Percentiles rank a stretch among this genome's conserved stretches.
phyloP scores from a whole-genome alignment of 108 stramenopile genomes.

The Nitzschia sp. region DNA sequence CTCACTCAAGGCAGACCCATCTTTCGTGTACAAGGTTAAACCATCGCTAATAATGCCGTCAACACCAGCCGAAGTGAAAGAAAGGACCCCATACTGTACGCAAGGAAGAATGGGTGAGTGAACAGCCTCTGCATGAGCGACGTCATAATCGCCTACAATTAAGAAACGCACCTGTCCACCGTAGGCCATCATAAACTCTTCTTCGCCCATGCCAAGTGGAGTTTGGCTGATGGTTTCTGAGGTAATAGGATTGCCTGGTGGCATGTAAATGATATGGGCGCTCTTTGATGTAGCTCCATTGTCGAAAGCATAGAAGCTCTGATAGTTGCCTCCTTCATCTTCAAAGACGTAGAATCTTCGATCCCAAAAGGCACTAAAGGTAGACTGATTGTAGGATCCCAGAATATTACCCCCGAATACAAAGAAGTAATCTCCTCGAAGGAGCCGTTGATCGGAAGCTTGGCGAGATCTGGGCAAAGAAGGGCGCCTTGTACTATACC shows the following conservation, averaged over 20 bases:
- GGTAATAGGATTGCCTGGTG: conserved; percentile 16
- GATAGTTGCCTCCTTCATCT: neutral
- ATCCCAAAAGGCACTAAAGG: conserved; percentile 27
- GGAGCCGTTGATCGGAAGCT: neutral
- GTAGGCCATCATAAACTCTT: conserved; percentile 1
- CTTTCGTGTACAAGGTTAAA: conserved; percentile 13
- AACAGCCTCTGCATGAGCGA: too few species aligned
- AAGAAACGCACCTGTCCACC: neutral
- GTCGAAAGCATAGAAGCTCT: conserved; percentile 23
- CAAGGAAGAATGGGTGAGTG: neutral
- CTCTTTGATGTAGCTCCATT: conserved; percentile 13
- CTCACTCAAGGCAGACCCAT: conserved; percentile 12
- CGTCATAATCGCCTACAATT: neutral
- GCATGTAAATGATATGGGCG: conserved; percentile 34
- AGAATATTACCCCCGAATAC: conserved; percentile 21
- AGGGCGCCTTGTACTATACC: neutral
- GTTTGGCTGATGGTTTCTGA: conserved; percentile 1
- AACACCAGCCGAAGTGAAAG: neutral
- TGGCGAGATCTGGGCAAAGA: too few species aligned
- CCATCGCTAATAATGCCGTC: neutral
- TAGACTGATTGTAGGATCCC: conserved; percentile 10
- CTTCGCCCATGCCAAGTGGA: conserved; percentile 6
- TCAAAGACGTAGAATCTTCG: conserved; percentile 14
- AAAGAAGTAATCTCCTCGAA: conserved; percentile 16
- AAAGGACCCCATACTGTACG: neutral